A percentile compares a stretch with the other conserved stretches of the same genome.
Evolutionary conservation across 2,329 filamentous ascomycete species (phyloP).

Genomic region (Colletotrichum noveboracense): DNA sequence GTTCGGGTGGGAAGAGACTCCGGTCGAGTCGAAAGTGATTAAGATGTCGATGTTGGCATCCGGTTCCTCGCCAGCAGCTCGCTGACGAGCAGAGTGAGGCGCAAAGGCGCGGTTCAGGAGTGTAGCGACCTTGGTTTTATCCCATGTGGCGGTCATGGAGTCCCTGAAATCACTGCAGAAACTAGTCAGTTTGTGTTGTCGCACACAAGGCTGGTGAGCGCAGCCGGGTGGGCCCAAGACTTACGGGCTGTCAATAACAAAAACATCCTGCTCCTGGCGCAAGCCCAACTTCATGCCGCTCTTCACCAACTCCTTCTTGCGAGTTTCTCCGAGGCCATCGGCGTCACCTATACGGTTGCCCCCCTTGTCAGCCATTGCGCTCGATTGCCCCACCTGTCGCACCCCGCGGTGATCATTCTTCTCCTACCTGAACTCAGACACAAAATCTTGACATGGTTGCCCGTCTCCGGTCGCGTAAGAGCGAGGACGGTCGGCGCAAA

Average conservation of each 20-base stretch:
- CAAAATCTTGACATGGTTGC: constrained; percentile 93
- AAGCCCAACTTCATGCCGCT: constrained; percentile 81
- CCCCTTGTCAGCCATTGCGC: constrained; percentile 11
- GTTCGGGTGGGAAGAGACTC: constrained; percentile 90
- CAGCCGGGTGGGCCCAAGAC: constrained; percentile 28
- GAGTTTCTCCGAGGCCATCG: constrained; percentile 82
- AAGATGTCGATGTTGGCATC: constrained; percentile 75
- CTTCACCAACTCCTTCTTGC: constrained; percentile 83
- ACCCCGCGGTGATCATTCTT: constrained; percentile 25
- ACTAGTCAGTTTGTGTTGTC: neutral
- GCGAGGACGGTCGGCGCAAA: constrained; percentile 88
- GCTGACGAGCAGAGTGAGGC: constrained; percentile 57
- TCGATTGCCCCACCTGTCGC: neutral
- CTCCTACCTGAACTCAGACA: constrained; percentile 81
- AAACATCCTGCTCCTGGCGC: constrained; percentile 76
- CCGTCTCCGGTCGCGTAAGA: constrained; percentile 78
- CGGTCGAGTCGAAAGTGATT: constrained; percentile 85
- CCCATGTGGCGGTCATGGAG: constrained; percentile 84
- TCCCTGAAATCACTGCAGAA: constrained; percentile 75
- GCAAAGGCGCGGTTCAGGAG: constrained; percentile 78
- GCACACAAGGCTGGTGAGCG: neutral
- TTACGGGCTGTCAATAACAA: constrained; percentile 81
- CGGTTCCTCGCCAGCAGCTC: constrained; percentile 38
- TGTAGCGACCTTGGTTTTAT: constrained; percentile 69
- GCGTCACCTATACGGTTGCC: constrained; percentile 67